phyloP scores from a whole-genome alignment of 495 filamentous ascomycete species.

The Ramalina intermedia region DNA sequence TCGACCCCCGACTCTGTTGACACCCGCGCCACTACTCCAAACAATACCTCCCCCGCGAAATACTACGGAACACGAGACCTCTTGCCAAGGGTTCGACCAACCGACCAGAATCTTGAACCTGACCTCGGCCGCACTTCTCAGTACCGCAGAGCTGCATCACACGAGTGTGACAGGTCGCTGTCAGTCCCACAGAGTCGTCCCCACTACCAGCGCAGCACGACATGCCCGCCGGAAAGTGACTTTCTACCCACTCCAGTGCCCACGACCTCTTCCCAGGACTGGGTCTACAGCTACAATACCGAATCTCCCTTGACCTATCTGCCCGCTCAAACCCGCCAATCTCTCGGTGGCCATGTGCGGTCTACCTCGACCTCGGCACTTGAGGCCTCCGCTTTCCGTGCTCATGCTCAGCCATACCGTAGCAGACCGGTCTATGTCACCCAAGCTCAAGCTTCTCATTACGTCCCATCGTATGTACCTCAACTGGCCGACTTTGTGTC shows the following conservation, averaged over 20 bases:
- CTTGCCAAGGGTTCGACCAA: constrained; percentile 72
- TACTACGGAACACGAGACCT: constrained; percentile 64
- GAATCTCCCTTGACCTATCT: constrained; percentile 55
- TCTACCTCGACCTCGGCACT: constrained; percentile 56
- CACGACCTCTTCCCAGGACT: constrained; percentile 26
- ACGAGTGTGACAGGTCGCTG: constrained; percentile 34
- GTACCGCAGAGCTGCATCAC: constrained; percentile 42
- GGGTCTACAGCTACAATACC: constrained; percentile 24
- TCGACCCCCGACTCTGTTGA: constrained; percentile 65
- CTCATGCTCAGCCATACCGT: constrained; percentile 68
- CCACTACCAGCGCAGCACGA: constrained; percentile 39
- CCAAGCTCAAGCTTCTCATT: constrained; percentile 28
- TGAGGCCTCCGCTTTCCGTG: constrained; percentile 49
- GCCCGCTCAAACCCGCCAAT: constrained; percentile 28
- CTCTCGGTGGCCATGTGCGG: constrained; percentile 33
- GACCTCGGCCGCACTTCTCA: constrained; percentile 28
- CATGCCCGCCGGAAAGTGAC: constrained; percentile 48
- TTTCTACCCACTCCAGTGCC: constrained; percentile 39
- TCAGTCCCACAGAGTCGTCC: constrained; percentile 32
- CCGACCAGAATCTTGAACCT: constrained; percentile 63
- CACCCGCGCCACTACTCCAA: constrained; percentile 59
- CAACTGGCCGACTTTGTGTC: constrained; percentile 29
- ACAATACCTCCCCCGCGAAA: constrained; percentile 47
- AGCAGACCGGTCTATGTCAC: constrained; percentile 55
- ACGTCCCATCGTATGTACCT: constrained; percentile 28